Conservation (phyloP, 164 flowering plant genomes). For the Paratinospora sagittata region DNA sequence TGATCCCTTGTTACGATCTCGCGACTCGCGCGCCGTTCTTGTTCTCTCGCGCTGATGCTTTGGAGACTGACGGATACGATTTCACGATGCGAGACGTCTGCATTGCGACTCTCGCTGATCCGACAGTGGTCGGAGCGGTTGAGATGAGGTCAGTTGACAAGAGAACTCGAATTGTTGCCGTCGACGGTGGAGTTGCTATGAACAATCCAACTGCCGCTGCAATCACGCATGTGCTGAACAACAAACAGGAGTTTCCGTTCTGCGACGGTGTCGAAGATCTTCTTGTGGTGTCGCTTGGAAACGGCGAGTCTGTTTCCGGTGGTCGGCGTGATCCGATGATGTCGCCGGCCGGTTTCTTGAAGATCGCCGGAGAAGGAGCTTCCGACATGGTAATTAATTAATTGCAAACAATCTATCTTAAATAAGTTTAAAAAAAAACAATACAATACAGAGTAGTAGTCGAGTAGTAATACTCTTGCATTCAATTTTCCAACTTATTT, state of each 20-base stretch:
- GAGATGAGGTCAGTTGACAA: conserved; percentile 44
- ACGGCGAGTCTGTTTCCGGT: no score
- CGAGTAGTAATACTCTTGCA: background rate
- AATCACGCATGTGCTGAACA: conserved; percentile 63
- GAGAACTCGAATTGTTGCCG: conserved; percentile 40
- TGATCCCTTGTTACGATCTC: no score
- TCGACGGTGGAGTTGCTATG: conserved; percentile 52
- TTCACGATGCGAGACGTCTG: conserved; percentile 55
- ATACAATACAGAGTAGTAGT: no score
- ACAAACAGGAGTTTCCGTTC: conserved; percentile 62
- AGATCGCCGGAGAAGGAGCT: no score
- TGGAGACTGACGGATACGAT: conserved; percentile 58
- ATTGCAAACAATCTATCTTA: background rate
- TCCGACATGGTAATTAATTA: no score
- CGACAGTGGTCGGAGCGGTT: conserved; percentile 24
- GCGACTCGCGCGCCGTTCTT: no score
- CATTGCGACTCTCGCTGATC: conserved; percentile 44
- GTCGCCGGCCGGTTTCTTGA: no score
- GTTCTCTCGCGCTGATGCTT: conserved; percentile 45
- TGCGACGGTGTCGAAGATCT: conserved; percentile 51
- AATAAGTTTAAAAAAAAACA: no score
- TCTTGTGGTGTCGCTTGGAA: no score
- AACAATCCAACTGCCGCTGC: conserved; percentile 72
- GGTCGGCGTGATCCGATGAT: no score
- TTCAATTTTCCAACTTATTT: background rate